A percentile compares a stretch with the other conserved stretches of the same genome.
Conservation (phyloP, 768 basidiomycete genomes). For the Lanmaoa pseudosensibilis region DNA sequence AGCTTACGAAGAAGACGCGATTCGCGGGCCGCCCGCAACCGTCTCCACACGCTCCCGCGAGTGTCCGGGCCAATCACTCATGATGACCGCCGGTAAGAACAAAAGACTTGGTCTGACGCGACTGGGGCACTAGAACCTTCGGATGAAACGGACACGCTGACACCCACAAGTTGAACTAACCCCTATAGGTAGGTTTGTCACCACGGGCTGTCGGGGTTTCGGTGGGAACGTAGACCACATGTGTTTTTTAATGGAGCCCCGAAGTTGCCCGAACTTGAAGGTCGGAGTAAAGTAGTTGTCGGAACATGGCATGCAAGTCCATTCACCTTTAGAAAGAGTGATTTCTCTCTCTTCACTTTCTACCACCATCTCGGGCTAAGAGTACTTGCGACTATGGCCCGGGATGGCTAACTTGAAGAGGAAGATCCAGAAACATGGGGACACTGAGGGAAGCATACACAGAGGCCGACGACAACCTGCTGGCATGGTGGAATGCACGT, state of each 20-base stretch:
- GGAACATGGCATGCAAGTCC: constrained; percentile 4
- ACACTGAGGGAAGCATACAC: no score
- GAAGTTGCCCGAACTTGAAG: constrained; percentile 4
- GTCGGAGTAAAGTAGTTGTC: constrained; percentile 8
- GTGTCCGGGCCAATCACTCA: constrained; percentile 15
- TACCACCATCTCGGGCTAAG: constrained; percentile 18
- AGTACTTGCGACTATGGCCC: no score
- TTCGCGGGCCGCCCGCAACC: constrained; percentile 6
- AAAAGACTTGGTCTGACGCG: constrained; percentile 37
- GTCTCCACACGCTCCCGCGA: constrained; percentile 37
- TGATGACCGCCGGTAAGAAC: constrained; percentile 4
- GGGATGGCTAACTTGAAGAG: no score
- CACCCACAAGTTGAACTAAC: background rate
- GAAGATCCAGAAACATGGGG: no score
- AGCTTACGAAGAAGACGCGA: constrained; percentile 76
- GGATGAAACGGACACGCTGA: constrained; percentile 1
- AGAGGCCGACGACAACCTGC: no score
- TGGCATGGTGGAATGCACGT: no score
- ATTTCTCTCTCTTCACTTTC: constrained; percentile 17
- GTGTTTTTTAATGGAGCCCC: background rate
- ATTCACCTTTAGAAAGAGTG: constrained; percentile 3
- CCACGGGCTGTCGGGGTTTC: constrained; percentile 10
- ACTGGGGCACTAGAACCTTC: constrained; percentile 27
- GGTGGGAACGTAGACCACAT: background rate
- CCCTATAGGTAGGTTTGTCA: constrained; percentile 67